Percentiles rank a stretch among this genome's conserved stretches.
phyloP scores from a whole-genome alignment of 1,284 basidiomycete species.

The Singerocomus inundabilis region DNA sequence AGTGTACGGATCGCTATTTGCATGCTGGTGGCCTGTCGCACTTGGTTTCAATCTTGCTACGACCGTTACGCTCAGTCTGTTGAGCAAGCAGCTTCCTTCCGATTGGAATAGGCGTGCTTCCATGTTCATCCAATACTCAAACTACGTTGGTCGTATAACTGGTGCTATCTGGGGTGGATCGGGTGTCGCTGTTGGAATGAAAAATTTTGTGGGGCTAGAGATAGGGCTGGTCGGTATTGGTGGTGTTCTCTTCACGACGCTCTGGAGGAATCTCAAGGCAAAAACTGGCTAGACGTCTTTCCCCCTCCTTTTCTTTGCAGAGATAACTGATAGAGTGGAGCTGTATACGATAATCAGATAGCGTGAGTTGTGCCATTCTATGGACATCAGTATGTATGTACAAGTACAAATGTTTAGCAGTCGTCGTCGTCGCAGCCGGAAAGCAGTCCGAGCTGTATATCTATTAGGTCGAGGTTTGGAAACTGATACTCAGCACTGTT shows the following conservation, averaged over 20 bases:
- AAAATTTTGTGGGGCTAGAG: slow-evolving; percentile 59
- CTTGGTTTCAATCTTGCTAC: slow-evolving; percentile 69
- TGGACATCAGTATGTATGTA: background rate
- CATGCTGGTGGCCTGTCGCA: slow-evolving; percentile 66
- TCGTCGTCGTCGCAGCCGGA: background rate
- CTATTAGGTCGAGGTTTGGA: background rate
- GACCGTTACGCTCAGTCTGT: slow-evolving; percentile 61
- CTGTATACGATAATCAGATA: too few relatives aligned
- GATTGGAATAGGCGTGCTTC: slow-evolving; percentile 58
- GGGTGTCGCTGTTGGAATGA: slow-evolving; percentile 64
- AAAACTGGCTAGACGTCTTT: slow-evolving; percentile 50
- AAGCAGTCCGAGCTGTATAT: background rate
- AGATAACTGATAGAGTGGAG: background rate
- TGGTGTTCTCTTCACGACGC: slow-evolving; percentile 46
- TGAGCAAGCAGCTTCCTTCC: slow-evolving; percentile 65
- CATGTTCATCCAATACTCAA: slow-evolving; percentile 66
- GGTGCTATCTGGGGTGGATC: slow-evolving; percentile 69
- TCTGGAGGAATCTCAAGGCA: slow-evolving; percentile 66
- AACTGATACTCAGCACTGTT: background rate
- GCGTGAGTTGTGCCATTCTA: background rate
- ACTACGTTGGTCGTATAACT: slow-evolving; percentile 58
- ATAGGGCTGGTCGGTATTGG: slow-evolving; percentile 61
- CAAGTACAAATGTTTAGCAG: background rate
- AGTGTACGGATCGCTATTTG: slow-evolving; percentile 52
- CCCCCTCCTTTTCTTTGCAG: background rate